These are phyloP conservation scores for Phytophthora aleatoria DNA, from an alignment of 352 stramenopile species.

Conservation along the genomic window DNA sequence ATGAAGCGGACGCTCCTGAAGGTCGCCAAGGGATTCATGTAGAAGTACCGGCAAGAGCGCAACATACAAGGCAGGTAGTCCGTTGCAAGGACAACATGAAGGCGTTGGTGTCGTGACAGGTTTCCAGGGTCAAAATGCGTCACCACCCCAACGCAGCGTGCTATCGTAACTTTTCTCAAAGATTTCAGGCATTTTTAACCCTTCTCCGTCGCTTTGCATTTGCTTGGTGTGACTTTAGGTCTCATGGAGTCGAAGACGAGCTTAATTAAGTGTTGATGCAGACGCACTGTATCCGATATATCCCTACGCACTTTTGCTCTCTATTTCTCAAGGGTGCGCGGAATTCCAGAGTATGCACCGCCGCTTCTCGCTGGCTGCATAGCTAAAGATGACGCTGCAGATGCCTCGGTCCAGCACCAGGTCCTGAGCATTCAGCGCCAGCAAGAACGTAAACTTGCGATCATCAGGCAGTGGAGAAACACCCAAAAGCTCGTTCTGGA, in stretches of 20 bases:
- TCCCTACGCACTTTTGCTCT: neutral
- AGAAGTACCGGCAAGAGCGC: neutral
- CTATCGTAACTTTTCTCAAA: too few relatives aligned
- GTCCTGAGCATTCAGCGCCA: conserved; percentile 22
- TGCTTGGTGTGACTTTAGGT: neutral
- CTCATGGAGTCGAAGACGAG: neutral
- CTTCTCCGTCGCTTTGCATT: conserved; percentile 22
- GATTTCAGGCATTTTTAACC: neutral
- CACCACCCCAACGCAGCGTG: too few relatives aligned
- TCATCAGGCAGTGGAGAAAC: conserved; percentile 16
- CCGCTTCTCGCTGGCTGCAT: conserved; percentile 31
- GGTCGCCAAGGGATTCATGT: neutral
- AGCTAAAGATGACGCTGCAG: conserved; percentile 29
- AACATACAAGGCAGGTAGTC: conserved; percentile 1
- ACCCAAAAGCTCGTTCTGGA: conserved; percentile 39
- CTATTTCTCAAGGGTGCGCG: conserved; percentile 13
- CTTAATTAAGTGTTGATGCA: too few relatives aligned
- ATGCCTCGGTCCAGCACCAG: conserved; percentile 37
- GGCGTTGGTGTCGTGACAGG: neutral
- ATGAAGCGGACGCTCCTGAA: neutral
- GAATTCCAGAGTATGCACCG: conserved; percentile 36
- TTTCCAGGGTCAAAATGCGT: neutral
- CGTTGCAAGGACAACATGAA: neutral
- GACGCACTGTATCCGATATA: too few relatives aligned
- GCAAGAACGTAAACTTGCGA: conserved; percentile 29